Evolutionary conservation across 441 rosid species (phyloP).

Genomic region (Erodium chrysanthum): DNA sequence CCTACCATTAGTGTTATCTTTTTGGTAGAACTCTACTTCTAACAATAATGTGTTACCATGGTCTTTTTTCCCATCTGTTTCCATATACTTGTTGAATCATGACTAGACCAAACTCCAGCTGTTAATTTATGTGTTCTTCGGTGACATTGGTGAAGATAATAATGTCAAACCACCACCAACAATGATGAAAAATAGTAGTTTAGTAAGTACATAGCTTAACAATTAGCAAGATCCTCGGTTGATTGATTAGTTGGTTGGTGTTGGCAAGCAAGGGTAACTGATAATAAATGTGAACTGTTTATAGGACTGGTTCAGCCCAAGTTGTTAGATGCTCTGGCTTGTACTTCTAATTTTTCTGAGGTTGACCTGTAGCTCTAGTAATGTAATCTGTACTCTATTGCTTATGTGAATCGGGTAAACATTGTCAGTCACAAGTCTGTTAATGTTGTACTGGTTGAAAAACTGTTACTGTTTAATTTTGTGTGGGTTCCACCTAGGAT

Average conservation of each 20-base stretch:
- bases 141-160: background rate
- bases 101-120: background rate
- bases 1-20: background rate
- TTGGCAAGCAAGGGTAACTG: background rate
- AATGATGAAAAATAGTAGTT: background rate
- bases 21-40: background rate
- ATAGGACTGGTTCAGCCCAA: conserved; percentile 3
- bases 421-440: background rate
- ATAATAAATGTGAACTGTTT: conserved; percentile 2
- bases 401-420: background rate
- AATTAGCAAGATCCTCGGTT: background rate
- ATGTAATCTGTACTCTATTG: background rate
- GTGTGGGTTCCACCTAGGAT: conserved; percentile 8
- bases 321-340: conserved; percentile 1
- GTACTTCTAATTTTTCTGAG: background rate
- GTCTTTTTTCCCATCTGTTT: background rate
- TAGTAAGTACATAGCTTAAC: background rate
- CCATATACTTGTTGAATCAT: conserved; percentile 2
- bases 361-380: background rate
- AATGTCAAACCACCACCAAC: background rate
- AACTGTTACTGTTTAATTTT: background rate
- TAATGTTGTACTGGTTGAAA: background rate
- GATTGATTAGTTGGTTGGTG: background rate
- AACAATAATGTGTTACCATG: background rate
- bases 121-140: background rate